Conservation (phyloP, 2,329 filamentous ascomycete species). For the Aspergillus cejpii region DNA sequence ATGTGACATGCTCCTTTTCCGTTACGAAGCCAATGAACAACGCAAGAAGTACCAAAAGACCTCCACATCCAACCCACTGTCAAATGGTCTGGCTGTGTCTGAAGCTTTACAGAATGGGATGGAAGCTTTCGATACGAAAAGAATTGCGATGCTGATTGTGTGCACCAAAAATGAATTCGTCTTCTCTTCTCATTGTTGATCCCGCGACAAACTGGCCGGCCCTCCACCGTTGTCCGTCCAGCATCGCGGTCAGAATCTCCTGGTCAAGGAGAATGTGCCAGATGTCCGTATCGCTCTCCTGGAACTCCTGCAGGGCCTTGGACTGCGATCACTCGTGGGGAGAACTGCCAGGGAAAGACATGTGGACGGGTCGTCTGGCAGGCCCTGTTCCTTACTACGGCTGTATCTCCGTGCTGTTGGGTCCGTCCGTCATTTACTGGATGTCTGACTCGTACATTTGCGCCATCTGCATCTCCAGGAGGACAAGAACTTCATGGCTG, state of each 20-base stretch:
- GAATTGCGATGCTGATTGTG: background rate
- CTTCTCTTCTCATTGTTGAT: background rate
- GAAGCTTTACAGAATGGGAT: too few relatives aligned
- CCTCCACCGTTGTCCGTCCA: conserved; percentile 79
- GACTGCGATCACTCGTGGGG: too few relatives aligned
- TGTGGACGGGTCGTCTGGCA: too few relatives aligned
- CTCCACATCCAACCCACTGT: too few relatives aligned
- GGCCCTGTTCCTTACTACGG: conserved; percentile 63
- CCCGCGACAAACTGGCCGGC: too few relatives aligned
- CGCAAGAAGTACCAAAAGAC: too few relatives aligned
- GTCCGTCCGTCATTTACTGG: conserved; percentile 56
- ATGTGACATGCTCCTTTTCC: too few relatives aligned
- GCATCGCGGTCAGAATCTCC: conserved; percentile 74
- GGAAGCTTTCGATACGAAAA: too few relatives aligned
- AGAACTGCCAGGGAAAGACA: too few relatives aligned
- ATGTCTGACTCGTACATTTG: conserved; percentile 66
- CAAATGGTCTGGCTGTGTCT: too few relatives aligned
- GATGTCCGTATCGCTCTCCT: conserved; percentile 53
- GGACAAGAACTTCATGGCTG: conserved; percentile 58
- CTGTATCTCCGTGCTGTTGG: conserved; percentile 56
- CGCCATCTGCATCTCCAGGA: conserved; percentile 60
- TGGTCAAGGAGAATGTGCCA: conserved; percentile 72
- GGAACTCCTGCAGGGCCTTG: conserved; percentile 55
- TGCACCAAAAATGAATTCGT: too few relatives aligned
- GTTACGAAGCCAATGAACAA: too few relatives aligned